phyloP scores from a whole-genome alignment of 106 monocot genomes.

The Ottelia alismoides region DNA sequence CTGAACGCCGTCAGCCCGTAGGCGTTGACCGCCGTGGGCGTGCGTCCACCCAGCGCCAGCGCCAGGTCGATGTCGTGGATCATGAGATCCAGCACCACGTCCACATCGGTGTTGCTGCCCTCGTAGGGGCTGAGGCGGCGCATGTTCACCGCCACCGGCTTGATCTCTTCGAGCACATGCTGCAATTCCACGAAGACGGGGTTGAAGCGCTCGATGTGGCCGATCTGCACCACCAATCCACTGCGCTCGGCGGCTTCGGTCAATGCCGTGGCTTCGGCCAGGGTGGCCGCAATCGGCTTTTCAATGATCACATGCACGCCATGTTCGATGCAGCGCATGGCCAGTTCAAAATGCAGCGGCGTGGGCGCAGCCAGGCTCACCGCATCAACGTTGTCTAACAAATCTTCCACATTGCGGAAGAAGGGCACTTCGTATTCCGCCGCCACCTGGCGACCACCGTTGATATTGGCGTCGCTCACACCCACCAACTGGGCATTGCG shows the following conservation, averaged over 20 bases:
- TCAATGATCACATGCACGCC: background rate
- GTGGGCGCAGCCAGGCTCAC: background rate
- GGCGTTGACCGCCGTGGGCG: background rate
- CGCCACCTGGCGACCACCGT: background rate
- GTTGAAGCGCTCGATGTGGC: background rate
- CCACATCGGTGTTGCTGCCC: background rate
- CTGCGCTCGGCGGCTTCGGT: background rate
- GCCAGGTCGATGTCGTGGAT: background rate
- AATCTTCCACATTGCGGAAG: background rate
- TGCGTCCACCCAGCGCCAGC: background rate
- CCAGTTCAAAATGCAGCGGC: background rate
- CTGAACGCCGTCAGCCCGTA: background rate
- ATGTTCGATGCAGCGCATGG: background rate
- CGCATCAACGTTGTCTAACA: background rate
- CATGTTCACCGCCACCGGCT: conserved; percentile 1
- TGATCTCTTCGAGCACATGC: background rate
- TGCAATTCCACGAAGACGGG: background rate
- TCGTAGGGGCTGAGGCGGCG: background rate
- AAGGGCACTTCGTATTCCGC: background rate
- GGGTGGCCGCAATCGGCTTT: background rate
- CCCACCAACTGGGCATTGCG: background rate
- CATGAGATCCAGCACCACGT: background rate
- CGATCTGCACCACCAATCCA: background rate
- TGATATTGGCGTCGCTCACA: background rate
- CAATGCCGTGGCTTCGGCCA: background rate